Base-by-base conservation (phyloP, 73 alveolate genomes). In the Paramecium pentaurelia region DNA sequence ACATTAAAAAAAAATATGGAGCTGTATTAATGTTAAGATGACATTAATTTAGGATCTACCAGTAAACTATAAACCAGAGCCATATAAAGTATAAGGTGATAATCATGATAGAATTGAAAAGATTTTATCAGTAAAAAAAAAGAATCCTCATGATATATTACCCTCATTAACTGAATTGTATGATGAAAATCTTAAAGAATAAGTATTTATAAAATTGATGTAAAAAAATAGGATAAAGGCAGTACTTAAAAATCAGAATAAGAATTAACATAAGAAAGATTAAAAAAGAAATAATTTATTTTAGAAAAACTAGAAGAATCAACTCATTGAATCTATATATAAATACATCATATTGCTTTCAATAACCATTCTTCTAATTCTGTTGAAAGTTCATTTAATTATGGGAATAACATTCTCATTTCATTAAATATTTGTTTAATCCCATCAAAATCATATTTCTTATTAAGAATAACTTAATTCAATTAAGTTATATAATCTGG, bases 61-160 rank as follows among this genome's bases (percentile, higher is more conserved):
- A 1, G 93, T 94, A 25, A 94, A 96, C 86, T 87, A 88, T 86
- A 91, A 88, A 44, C 94, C 92, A 8, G 96, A 94, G 59, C 94
- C 93, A 11, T 86, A 94, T 68, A 94, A 93, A 70, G 93, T 51
- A 28, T 30, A 22, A 60, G 75, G 80, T 7, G 77, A 77, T 27
- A 89, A 89, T 58, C 94, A 89, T 49, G 94, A 89, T 30, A 89
- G 88, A 89, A 89, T 89, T 12, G 94, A 89, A 45, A 89, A 83
- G 77, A 89, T 89, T 14, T 83, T 89, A 47, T 71, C 88, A 30
- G 94, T 83, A 25, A 89, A 89, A 71, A 89, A 89, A 83, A 89
- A 89, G 36, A 71, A 64, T 45, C 86, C 86, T 6, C 91, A 71
- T 28, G 94, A 89, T 27, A 89, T 89, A 3, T 73, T 89, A 36